phyloP scores from a whole-genome alignment of 257 asterid species.

The Lycium barbarum region DNA sequence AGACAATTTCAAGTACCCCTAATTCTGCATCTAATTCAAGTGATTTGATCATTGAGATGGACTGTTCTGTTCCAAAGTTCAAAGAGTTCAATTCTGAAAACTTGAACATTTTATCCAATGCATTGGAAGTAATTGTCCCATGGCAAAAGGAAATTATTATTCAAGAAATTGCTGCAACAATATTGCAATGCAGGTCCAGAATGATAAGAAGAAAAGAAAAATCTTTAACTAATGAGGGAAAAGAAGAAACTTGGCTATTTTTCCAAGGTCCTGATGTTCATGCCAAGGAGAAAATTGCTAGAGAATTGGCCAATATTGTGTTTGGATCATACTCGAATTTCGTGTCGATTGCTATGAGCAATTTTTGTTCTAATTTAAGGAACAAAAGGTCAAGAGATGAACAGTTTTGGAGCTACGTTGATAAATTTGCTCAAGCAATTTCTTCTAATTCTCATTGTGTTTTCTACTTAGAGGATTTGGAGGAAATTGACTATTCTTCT shows the following conservation, averaged over 20 bases:
- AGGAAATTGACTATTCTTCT: slow-evolving; percentile 53
- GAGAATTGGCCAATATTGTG: slow-evolving; percentile 71
- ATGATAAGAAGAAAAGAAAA: slow-evolving; percentile 55
- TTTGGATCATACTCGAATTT: slow-evolving; percentile 70
- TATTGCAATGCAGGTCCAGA: slow-evolving; percentile 78
- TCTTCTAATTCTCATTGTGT: slow-evolving; percentile 66
- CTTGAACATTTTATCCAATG: slow-evolving; percentile 62
- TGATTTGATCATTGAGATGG: slow-evolving; percentile 19
- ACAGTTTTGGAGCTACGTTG: slow-evolving; percentile 51
- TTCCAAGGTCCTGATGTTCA: slow-evolving; percentile 64
- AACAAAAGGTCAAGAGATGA: slow-evolving; percentile 68
- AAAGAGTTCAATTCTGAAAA: slow-evolving; percentile 55
- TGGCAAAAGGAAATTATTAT: slow-evolving; percentile 56
- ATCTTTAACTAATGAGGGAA: not conserved
- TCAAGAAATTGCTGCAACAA: slow-evolving; percentile 62
- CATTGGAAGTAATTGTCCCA: slow-evolving; percentile 68
- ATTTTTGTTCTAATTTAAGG: slow-evolving; percentile 46
- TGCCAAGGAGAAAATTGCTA: slow-evolving; percentile 65
- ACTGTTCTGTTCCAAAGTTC: not conserved
- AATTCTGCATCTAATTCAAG: slow-evolving; percentile 4
- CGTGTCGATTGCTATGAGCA: slow-evolving; percentile 50
- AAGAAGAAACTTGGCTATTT: slow-evolving; percentile 79
- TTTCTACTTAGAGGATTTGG: slow-evolving; percentile 69
- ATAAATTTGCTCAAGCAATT: slow-evolving; percentile 52
- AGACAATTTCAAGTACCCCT: not conserved